These are phyloP conservation scores for Coemansia sp. DNA, from an alignment of 192 early-diverging fungal species.

Conservation along the genomic window DNA sequence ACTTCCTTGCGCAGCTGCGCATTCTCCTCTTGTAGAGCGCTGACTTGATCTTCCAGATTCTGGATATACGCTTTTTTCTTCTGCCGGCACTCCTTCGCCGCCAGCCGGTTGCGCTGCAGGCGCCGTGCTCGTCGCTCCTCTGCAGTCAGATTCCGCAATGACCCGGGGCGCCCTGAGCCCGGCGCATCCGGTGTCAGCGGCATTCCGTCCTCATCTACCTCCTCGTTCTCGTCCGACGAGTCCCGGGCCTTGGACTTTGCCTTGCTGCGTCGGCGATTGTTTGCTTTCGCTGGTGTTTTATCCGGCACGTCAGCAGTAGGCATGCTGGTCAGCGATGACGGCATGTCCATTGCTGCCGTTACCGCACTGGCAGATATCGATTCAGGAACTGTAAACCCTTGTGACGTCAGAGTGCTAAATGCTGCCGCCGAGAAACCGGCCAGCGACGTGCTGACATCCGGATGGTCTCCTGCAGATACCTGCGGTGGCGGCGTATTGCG, in stretches of 20 bases:
- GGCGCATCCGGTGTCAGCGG: slow-evolving; percentile 53
- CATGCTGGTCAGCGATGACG: not conserved
- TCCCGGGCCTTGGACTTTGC: not conserved
- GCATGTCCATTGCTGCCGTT: slow-evolving; percentile 1
- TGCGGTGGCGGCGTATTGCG: slow-evolving; percentile 27
- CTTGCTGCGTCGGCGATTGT: not conserved
- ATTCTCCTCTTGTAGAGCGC: slow-evolving; percentile 65
- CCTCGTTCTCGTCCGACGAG: slow-evolving; percentile 16
- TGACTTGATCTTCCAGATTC: slow-evolving; percentile 66
- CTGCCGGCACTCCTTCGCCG: slow-evolving; percentile 80
- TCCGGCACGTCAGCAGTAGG: not conserved
- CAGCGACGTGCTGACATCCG: slow-evolving; percentile 8
- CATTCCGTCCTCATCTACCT: slow-evolving; percentile 20
- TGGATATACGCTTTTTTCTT: slow-evolving; percentile 80
- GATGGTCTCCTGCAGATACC: not conserved
- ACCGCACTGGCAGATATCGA: slow-evolving; percentile 5
- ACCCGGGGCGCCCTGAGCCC: slow-evolving; percentile 50
- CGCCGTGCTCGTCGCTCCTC: slow-evolving; percentile 75
- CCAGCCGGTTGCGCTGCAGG: slow-evolving; percentile 71
- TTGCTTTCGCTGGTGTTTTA: not conserved
- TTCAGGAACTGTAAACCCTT: slow-evolving; percentile 8
- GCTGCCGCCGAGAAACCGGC: slow-evolving; percentile 14
- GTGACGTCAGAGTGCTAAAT: slow-evolving; percentile 19
- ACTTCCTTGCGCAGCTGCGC: slow-evolving; percentile 60
- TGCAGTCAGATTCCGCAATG: slow-evolving; percentile 54